These are phyloP conservation scores for Epichloe sylvatica DNA, from an alignment of 2,329 filamentous ascomycete genomes.

Conservation along the genomic window DNA sequence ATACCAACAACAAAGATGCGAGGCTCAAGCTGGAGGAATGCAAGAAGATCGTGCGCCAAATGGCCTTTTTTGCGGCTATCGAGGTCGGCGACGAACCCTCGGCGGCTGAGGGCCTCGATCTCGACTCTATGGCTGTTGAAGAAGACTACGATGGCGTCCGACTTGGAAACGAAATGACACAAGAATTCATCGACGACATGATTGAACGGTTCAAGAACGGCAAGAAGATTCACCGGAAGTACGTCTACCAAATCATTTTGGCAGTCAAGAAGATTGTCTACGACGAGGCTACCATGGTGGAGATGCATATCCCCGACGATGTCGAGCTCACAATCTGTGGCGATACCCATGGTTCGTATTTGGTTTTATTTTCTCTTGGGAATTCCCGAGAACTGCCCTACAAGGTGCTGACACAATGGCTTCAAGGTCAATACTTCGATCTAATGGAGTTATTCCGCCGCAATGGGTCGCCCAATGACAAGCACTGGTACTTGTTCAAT, in stretches of 20 bases:
- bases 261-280: conserved; percentile 82
- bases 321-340: conserved; percentile 85
- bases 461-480: conserved; percentile 72
- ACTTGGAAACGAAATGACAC: conserved; percentile 73
- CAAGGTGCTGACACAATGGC: neutral
- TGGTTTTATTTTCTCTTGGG: neutral
- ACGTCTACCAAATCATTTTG: conserved; percentile 90
- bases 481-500: conserved; percentile 93
- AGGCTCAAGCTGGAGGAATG: conserved; percentile 84
- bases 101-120: conserved; percentile 75
- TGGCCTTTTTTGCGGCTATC: conserved; percentile 89
- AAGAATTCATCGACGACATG: conserved; percentile 97
- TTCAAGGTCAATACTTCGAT: conserved; percentile 84
- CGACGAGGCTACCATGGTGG: conserved; percentile 92
- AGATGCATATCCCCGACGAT: conserved; percentile 66
- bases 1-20: conserved; percentile 78
- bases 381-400: neutral
- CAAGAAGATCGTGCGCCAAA: conserved; percentile 82
- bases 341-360: conserved; percentile 75
- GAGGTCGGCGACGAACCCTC: conserved; percentile 87
- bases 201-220: conserved; percentile 88
- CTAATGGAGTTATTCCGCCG: conserved; percentile 89
- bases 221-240: conserved; percentile 92
- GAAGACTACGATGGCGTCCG: conserved; percentile 71
- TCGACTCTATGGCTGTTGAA: conserved; percentile 76